Evolutionary conservation across 257 asterid genomes (phyloP).

Genomic region (Henckelia pumila): DNA sequence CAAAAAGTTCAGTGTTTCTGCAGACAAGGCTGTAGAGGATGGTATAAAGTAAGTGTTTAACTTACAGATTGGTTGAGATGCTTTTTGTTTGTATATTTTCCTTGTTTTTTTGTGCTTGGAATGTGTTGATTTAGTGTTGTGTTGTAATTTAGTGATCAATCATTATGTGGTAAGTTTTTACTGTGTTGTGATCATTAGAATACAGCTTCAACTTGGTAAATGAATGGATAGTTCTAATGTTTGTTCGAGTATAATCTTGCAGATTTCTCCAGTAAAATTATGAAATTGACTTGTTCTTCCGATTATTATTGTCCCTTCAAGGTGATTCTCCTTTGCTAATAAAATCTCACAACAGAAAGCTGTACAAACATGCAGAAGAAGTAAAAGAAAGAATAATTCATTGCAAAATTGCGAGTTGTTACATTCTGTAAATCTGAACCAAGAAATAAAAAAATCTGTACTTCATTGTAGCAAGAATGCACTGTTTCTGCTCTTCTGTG

Average conservation of each 20-base stretch:
- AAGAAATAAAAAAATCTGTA: background rate
- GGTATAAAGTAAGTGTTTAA: background rate
- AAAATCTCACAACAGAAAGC: background rate
- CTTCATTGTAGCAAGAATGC: background rate
- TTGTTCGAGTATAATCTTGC: background rate
- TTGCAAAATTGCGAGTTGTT: background rate
- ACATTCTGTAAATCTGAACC: background rate
- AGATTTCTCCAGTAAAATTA: background rate
- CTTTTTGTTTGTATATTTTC: background rate
- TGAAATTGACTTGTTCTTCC: background rate
- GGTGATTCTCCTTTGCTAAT: background rate
- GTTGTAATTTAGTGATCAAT: background rate
- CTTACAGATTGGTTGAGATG: background rate
- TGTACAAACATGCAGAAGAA: background rate
- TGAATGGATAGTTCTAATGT: background rate
- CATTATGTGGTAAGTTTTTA: background rate
- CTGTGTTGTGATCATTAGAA: background rate
- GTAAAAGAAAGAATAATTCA: background rate
- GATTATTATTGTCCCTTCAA: background rate
- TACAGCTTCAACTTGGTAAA: background rate
- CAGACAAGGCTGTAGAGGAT: background rate
- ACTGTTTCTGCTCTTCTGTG: background rate
- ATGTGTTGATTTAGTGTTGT: background rate
- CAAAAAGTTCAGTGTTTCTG: constrained; percentile 32
- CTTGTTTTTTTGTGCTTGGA: background rate